Evolutionary conservation across 306 rosid genomes (phyloP), one percentile per base, ranked within the genome.

Genomic region (Castanea mollissima): DNA sequence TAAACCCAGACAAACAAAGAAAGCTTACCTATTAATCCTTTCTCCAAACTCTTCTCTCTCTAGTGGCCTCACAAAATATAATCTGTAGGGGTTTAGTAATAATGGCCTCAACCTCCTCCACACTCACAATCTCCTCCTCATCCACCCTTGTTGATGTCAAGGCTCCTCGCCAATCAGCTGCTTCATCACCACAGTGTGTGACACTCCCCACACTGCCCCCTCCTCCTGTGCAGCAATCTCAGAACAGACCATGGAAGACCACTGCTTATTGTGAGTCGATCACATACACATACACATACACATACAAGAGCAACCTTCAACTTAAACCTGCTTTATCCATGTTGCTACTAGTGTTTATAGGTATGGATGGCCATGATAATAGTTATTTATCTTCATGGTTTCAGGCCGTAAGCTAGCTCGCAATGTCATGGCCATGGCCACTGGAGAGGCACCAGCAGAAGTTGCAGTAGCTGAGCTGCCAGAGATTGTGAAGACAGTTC

Each of bases 361-460:
- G 12, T 27, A 69, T 69, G 59, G 18, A 21, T 15, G 31, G 14
- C 55, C 51, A 44, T 5, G 29, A 3, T 71, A 29, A 60, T 11
- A 20, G 32, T 27, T 25, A 11, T 19, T 81, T 65, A 18, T 29
- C 11, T 4, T 78, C 25, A 49, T 46, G 60, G 13, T 71, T 74
- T 65, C 70, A 95, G 99, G 95, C 80, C 85, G 92, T 6, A 92
- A 91, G 84, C 11, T 90, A 77, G 88, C 88, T 56, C 91, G 99
- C 23, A 87, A 88, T 89, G 99, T 95, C 78, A 81, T 82, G 84
- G 88, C 91, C 70, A 95, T 89, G 99, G 97, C 97, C 34, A 91
- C 99, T 15, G 97, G 99, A 59, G 99, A 95, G 78, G 96, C 95
- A 56, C 91, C 91, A 1, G 87, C 93, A 5, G 98, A 92, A 68